Base-by-base conservation (phyloP, 257 asterid species). In the Salvia miltiorrhiza region DNA sequence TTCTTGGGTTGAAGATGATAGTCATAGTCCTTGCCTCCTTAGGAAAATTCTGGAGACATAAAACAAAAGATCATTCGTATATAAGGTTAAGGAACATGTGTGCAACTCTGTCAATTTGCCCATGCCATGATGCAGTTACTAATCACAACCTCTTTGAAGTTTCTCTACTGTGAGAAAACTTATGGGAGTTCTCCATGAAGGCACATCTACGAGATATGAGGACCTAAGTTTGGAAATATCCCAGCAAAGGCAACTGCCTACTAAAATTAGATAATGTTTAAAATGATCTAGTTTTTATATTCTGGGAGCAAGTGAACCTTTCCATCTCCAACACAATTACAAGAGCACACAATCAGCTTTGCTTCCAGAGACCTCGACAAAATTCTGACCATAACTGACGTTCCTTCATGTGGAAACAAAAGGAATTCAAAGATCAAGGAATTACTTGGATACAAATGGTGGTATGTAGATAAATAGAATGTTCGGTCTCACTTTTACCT, bases 301-400 rank as follows among this genome's bases (percentile, higher is more conserved):
- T 70, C 47, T 33, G 41, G 58, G 35, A 63, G 52, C 63, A 73
- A 37, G 49, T 75, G 52, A 63, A 91, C 96, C 96, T 78, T 85
- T 74, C 71, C 85, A 48, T 77, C 80, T 71, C 71, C 81, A 65
- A 76, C 37, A 72, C 64, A 52, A 69, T 73, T 70, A 82, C 98
- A 92, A 67, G 81, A 83, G 73, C 98, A 92, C 77, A 90, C 92
- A 35, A 73, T 83, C 80, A 90, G 82, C 86, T 89, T 92, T 55
- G 93, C 97, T 80, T 92, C 97, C 64, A 92, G 78, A 70, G 85
- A 88, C 81, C 84, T 88, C 13, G 96, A 80, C 78, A 84, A 71
- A 73, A 92, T 87, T 76, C 83, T 82, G 78, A 90, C 90, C 65
- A 78, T 79, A 70, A 92, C 76, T 77, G 74, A 60, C 79, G 32